Base-by-base conservation (phyloP, 768 basidiomycete species). In the Termitomyces sp. region DNA sequence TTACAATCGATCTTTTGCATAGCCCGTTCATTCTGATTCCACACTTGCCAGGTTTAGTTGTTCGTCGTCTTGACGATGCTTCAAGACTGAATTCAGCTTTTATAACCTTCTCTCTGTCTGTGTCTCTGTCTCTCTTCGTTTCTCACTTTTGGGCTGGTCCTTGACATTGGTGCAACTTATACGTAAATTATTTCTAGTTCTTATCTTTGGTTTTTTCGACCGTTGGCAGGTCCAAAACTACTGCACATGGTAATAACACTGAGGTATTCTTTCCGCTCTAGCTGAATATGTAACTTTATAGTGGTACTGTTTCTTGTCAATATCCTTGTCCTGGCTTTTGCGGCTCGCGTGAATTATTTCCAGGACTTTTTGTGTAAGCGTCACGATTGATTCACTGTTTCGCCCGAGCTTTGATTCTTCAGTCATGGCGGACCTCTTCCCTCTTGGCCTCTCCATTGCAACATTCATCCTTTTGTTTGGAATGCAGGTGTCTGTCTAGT, bases 361-460 rank as follows among this genome's bases (percentile, higher is more conserved):
- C 82, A 85, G 67, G 82, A 83, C 31, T 87, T 80, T 70, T 86
- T 82, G 74, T 87, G 85, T 86, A 60, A 66, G 82, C 74, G n/a
- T 10, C 36, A 49, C n/a, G 8, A 37, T 25, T 49, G 37, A 37
- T n/a, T 1, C 40, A 17, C 34, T 36, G 38, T 17, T 36, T 51
- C 47, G 20, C 14, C 17, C 42, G 25, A 48, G 7, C n/a, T 36
- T 29, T 45, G 45, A 31, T 37, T n/a, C 17, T 25, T 40, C 1
- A 36, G 84, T 80, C 68, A 72, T 82, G 50, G 86, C 86, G 5
- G 85, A 86, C 71, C 69, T 84, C 29, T 84, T 85, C 68, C 86
- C 86, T n/a, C 73, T 86, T 58, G 79, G 74, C n/a, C 77, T 87
- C 42, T 84, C 84, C 36, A 81, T 84, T 66, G 68, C 76, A 54